Base-by-base conservation (phyloP, 2,329 filamentous ascomycete species). In the Penicillium sp. region DNA sequence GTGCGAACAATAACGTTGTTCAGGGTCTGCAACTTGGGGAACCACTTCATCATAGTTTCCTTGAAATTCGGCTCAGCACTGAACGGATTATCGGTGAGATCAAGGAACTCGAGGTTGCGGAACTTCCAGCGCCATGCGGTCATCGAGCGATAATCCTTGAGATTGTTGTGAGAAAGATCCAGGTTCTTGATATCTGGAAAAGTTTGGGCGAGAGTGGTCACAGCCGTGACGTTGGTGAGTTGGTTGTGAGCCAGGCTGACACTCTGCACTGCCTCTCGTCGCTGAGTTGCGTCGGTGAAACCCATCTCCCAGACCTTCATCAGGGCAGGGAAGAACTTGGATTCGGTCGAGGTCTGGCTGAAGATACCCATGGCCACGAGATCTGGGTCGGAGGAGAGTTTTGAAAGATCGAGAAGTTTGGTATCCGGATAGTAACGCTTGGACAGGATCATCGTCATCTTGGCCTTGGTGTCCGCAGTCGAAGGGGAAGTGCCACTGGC, bases 321-420 rank as follows among this genome's bases (percentile, higher is more conserved):
- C 61, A 98, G 82, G 1, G 91, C 94, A 54, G 90, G 91, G 78
- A 98, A 97, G 62, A 96, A 90, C 74, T 97, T 99, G 63, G 89
- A 85, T 47, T 90, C 87, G 1, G 87, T 88, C 3, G 88, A 86
- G 59, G 84, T 85, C 59, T 81, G 86, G 61, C 87, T 84, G 72
- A 96, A 92, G 69, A 94, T 89, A 39, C 90, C 90, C 75, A 92
- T 87, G 43, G 84, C 81, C 55, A 87, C 81, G 4, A 98, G 83
- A 58, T 88, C 85, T 2, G 86, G 78, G 68, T 98, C 94, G 50
- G 84, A 80, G 35, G 85, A 88, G 10, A 98, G 85, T 1, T 84
- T 81, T n/a, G 91, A 92, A 10, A 99, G 85, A 70, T 96, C 87
- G 40, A 98, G 83, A 0, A 97, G 80, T 75, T 96, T 96, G 54